Percentiles rank a stretch among this genome's conserved stretches.
phyloP scores from a whole-genome alignment of 805 yeast genomes.

The Kluyveromyces dobzhanskii region DNA sequence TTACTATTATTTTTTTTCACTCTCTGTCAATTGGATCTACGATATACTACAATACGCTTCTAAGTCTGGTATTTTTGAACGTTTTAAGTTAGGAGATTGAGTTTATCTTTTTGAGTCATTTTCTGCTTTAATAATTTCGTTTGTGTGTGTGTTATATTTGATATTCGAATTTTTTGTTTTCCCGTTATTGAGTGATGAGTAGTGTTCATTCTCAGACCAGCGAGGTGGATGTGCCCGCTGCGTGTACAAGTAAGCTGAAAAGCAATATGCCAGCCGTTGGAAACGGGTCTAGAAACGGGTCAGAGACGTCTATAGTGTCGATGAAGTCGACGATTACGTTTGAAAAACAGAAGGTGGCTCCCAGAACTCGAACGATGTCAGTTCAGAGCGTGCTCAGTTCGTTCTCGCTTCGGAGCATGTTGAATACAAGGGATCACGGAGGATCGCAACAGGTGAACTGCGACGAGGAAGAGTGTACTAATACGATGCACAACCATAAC shows the following conservation, averaged over 20 bases:
- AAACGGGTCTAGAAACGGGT: conserved; percentile 3
- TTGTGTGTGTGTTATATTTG: too few species aligned
- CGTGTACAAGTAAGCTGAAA: conserved; percentile 7
- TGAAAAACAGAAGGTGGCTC: conserved; percentile 55
- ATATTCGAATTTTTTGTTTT: too few species aligned
- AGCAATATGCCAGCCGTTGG: conserved; percentile 7
- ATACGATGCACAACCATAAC: conserved; percentile 32
- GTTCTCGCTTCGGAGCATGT: conserved; percentile 60
- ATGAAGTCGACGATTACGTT: conserved; percentile 28
- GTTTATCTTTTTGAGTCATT: too few species aligned
- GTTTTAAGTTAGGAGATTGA: too few species aligned
- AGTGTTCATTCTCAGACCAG: conserved; percentile 21
- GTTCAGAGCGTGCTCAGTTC: conserved; percentile 39
- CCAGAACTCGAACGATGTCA: conserved; percentile 32
- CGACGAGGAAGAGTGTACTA: neutral
- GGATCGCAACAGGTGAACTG: neutral
- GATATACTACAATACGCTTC: too few species aligned
- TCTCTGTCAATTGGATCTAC: too few species aligned
- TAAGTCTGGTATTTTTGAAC: too few species aligned
- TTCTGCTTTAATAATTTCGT: too few species aligned
- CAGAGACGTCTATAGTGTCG: conserved; percentile 7
- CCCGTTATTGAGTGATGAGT: conserved; percentile 12
- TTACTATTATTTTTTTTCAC: too few species aligned
- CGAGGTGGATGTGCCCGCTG: conserved; percentile 10
- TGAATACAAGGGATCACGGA: conserved; percentile 48